These are phyloP conservation scores for Talaromyces albobiverticillius DNA, from an alignment of 2,329 filamentous ascomycete genomes.

Conservation along the genomic window DNA sequence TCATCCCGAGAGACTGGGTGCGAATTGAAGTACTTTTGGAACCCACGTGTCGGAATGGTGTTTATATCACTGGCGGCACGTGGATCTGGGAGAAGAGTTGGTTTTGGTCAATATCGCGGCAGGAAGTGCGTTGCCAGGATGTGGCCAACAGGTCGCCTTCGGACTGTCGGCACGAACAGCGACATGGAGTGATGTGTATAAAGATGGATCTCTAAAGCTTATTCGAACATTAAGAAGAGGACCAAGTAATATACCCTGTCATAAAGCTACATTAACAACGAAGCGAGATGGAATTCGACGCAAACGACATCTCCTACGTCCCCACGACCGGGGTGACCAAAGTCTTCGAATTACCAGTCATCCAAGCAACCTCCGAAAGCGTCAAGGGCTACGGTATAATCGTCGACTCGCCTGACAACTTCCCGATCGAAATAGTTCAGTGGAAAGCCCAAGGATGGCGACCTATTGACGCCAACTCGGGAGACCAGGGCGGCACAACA, in stretches of 20 bases:
- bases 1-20: no score
- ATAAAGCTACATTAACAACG: no score
- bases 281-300: background rate
- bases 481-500: conserved; percentile 1
- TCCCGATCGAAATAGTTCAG: background rate
- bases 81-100: no score
- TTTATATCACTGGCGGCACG: no score
- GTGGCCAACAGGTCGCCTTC: no score
- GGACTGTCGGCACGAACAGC: background rate
- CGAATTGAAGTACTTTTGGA: no score
- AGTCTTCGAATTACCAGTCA: background rate
- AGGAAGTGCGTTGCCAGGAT: no score
- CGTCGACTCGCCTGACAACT: conserved; percentile 1
- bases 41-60: no score
- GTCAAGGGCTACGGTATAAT: conserved; percentile 4
- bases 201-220: background rate
- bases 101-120: no score
- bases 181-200: background rate
- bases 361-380: background rate
- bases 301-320: background rate
- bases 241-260: no score
- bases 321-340: background rate
- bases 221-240: no score
- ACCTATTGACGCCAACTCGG: background rate
- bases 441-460: conserved; percentile 3